Percentiles rank a stretch among this genome's conserved stretches.
phyloP scores from a whole-genome alignment of 257 asterid species.

The Buddleja alternifolia region DNA sequence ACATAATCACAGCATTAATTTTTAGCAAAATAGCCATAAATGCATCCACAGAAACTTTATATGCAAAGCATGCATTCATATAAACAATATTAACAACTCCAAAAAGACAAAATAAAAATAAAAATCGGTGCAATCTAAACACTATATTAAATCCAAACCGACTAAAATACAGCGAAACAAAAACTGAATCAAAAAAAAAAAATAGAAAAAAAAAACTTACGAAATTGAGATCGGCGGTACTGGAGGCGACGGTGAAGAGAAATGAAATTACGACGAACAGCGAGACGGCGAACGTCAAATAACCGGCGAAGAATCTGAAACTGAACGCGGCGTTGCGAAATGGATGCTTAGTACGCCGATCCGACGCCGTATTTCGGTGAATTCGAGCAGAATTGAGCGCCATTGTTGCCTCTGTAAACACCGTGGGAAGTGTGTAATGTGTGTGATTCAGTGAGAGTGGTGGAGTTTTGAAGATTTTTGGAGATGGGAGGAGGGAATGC shows the following conservation, averaged over 20 bases:
- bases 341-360: conserved; percentile 35
- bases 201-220: conserved; percentile 41
- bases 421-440: conserved; percentile 24
- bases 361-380: conserved; percentile 29
- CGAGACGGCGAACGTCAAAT: conserved; percentile 44
- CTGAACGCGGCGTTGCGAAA: conserved; percentile 21
- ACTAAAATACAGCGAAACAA: background rate
- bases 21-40: conserved; percentile 32
- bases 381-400: conserved; percentile 40
- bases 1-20: conserved; percentile 23
- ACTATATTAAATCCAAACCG: background rate
- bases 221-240: conserved; percentile 45
- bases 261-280: conserved; percentile 43
- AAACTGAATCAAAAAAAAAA: background rate
- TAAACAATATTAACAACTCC: background rate
- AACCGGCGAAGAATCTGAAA: conserved; percentile 44
- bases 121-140: background rate
- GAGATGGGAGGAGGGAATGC: conserved; percentile 12
- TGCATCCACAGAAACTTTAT: conserved; percentile 28
- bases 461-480: conserved; percentile 28
- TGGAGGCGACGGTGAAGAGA: conserved; percentile 41
- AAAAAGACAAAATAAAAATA: background rate
- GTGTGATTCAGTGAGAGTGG: conserved; percentile 29
- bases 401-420: conserved; percentile 33
- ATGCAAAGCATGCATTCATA: background rate